Evolutionary conservation across 805 yeast species (phyloP).

Genomic region (Barnettozyma siamensis): DNA sequence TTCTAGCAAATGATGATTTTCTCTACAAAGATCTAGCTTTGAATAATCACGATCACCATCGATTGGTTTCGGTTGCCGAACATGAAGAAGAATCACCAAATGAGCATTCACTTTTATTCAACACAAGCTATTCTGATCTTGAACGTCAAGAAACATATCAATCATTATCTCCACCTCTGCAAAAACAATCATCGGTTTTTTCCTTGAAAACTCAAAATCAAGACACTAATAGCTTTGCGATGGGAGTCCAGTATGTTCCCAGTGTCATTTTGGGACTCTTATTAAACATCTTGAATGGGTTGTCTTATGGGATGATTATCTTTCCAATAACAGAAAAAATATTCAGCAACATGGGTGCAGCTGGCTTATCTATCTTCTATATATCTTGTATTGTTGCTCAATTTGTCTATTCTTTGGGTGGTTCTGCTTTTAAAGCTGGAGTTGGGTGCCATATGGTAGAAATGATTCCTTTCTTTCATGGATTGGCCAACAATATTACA

Average conservation of each 20-base stretch:
- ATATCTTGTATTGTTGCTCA: constrained; percentile 86
- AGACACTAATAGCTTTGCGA: no score
- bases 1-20: constrained; percentile 54
- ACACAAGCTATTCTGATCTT: background rate
- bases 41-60: background rate
- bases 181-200: background rate
- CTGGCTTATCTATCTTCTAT: constrained; percentile 92
- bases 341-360: constrained; percentile 75
- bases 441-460: constrained; percentile 98
- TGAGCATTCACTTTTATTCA: no score
- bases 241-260: constrained; percentile 39
- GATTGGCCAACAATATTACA: constrained; percentile 79
- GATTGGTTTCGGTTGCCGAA: background rate
- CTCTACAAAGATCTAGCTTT: constrained; percentile 10
- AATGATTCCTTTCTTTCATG: constrained; percentile 94
- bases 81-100: constrained; percentile 10
- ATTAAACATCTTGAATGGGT: constrained; percentile 84
- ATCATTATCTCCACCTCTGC: background rate
- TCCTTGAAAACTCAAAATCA: no score
- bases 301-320: constrained; percentile 96
- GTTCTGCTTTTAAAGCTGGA: constrained; percentile 84
- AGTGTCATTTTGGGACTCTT: constrained; percentile 82
- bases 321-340: constrained; percentile 83
- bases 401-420: constrained; percentile 81
- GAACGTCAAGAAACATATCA: background rate